Evolutionary conservation across 2,329 filamentous ascomycete genomes (phyloP).

Genomic region (Teratosphaeria epicoccoides): DNA sequence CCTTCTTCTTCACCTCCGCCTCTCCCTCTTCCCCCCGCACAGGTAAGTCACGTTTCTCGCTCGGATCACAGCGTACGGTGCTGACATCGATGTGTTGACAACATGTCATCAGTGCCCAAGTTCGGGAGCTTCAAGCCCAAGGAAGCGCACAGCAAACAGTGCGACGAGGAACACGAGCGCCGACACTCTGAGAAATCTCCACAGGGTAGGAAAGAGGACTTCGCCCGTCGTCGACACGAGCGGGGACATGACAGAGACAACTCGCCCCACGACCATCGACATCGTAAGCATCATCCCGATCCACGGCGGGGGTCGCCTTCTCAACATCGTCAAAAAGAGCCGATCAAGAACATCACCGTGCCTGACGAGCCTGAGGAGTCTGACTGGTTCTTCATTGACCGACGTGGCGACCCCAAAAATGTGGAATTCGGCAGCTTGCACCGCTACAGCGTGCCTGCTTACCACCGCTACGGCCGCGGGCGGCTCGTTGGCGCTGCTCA

Average conservation of each 20-base stretch:
- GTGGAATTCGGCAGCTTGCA: slow-evolving; percentile 64
- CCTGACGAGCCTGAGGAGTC: slow-evolving; percentile 15
- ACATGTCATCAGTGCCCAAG: slow-evolving; percentile 46
- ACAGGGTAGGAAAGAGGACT: background rate
- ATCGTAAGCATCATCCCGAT: background rate
- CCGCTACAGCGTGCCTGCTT: slow-evolving; percentile 59
- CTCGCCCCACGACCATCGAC: background rate
- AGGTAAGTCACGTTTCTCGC: background rate
- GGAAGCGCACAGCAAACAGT: slow-evolving; percentile 6
- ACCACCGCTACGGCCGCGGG: slow-evolving; percentile 58
- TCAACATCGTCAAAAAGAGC: background rate
- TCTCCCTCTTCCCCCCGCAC: background rate
- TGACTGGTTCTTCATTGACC: slow-evolving; percentile 54
- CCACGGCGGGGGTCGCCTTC: background rate
- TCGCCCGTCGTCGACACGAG: background rate
- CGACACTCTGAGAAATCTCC: background rate
- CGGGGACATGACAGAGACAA: background rate
- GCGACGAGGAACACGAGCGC: slow-evolving; percentile 1
- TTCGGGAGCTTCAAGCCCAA: slow-evolving; percentile 64
- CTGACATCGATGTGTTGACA: background rate
- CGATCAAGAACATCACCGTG: background rate
- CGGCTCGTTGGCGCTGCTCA: slow-evolving; percentile 56
- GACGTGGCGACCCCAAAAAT: slow-evolving; percentile 65
- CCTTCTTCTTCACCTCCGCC: background rate
- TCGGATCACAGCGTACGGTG: too few relatives aligned